Evolutionary conservation across 305 asterid genomes (phyloP).

Genomic region (Andrographis paniculata): DNA sequence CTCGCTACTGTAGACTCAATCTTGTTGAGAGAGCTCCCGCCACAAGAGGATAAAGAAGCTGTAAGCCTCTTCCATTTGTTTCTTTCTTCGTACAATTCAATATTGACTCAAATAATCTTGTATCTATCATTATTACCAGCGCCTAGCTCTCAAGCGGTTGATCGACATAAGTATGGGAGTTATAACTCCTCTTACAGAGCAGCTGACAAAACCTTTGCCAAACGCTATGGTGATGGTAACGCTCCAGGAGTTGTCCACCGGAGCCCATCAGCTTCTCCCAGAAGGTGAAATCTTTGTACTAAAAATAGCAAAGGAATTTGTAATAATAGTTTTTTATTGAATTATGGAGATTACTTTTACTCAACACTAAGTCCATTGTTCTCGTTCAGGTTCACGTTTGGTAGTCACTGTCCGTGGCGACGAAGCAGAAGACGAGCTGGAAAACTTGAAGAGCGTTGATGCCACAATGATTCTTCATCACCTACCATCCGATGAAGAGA

Average conservation of each 20-base stretch:
- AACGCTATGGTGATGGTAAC: slow-evolving; percentile 72
- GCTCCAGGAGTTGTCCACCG: slow-evolving; percentile 72
- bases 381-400: slow-evolving; percentile 92
- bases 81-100: not conserved
- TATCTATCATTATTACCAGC: slow-evolving; percentile 38
- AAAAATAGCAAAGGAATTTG: not conserved
- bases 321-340: no score
- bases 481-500: slow-evolving; percentile 64
- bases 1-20: slow-evolving; percentile 97
- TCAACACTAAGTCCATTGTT: slow-evolving; percentile 4
- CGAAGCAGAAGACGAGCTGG: slow-evolving; percentile 67
- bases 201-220: slow-evolving; percentile 86
- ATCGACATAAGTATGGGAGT: slow-evolving; percentile 95
- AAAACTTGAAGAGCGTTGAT: slow-evolving; percentile 59
- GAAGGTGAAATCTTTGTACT: slow-evolving; percentile 42
- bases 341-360: no score
- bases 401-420: slow-evolving; percentile 83
- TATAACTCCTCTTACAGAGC: slow-evolving; percentile 89
- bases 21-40: slow-evolving; percentile 89
- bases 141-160: slow-evolving; percentile 85
- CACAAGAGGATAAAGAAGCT: slow-evolving; percentile 70
- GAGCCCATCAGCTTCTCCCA: slow-evolving; percentile 87
- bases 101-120: slow-evolving; percentile 11
- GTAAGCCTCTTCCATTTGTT: slow-evolving; percentile 39
- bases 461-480: slow-evolving; percentile 82